These are phyloP conservation scores for Albugo candida DNA, from an alignment of 352 stramenopile species.

Conservation along the genomic window DNA sequence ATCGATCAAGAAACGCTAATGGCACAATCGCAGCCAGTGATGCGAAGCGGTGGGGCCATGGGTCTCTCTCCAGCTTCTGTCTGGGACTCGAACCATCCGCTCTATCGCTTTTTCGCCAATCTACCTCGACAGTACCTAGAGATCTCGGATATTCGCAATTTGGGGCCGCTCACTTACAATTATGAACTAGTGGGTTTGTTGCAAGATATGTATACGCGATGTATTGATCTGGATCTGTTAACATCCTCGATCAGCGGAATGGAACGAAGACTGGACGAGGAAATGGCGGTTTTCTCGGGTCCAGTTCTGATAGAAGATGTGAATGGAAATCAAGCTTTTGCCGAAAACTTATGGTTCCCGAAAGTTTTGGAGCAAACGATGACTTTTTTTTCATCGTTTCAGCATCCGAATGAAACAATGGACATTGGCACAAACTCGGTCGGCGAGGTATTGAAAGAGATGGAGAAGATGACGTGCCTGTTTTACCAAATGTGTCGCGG, in stretches of 20 bases:
- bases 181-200: slow-evolving; percentile 62
- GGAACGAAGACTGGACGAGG: no score
- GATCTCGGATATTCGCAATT: slow-evolving; percentile 47
- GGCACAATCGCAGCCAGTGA: slow-evolving; percentile 24
- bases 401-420: no score
- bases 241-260: slow-evolving; percentile 6
- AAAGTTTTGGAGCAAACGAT: no score
- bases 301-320: no score
- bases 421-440: not conserved
- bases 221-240: slow-evolving; percentile 16
- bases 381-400: no score
- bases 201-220: slow-evolving; percentile 53
- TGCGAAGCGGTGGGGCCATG: slow-evolving; percentile 29
- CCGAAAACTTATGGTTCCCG: no score
- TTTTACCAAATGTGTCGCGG: slow-evolving; percentile 74
- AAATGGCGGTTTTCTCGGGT: no score
- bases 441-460: slow-evolving; percentile 30
- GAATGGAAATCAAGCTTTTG: no score
- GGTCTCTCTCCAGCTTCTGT: slow-evolving; percentile 24
- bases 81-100: slow-evolving; percentile 21
- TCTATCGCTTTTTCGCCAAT: slow-evolving; percentile 30
- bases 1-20: slow-evolving; percentile 31
- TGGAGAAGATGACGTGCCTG: slow-evolving; percentile 80
- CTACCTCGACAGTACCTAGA: slow-evolving; percentile 47
- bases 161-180: slow-evolving; percentile 68